phyloP scores from a whole-genome alignment of 2,329 filamentous ascomycete genomes.

The Cercospora zeina region DNA sequence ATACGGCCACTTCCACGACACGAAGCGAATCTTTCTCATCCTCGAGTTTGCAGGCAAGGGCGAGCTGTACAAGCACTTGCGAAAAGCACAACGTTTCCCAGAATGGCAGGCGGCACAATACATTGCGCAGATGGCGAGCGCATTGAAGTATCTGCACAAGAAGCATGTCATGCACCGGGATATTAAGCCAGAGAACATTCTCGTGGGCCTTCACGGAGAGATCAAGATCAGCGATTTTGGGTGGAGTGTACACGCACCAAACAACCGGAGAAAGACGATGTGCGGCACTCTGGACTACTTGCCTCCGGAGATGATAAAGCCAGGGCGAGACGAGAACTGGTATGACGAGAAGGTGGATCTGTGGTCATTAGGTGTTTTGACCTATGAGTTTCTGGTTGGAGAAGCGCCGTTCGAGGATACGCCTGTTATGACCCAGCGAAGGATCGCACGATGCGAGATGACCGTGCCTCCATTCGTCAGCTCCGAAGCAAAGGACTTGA shows the following conservation, averaged over 20 bases:
- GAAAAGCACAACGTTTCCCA: constrained; percentile 74
- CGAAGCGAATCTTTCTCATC: constrained; percentile 82
- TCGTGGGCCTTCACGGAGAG: constrained; percentile 93
- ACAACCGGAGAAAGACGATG: constrained; percentile 89
- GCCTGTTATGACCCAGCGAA: constrained; percentile 86
- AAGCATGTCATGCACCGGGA: constrained; percentile 98
- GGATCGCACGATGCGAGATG: constrained; percentile 89
- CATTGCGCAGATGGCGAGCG: constrained; percentile 86
- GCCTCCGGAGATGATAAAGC: constrained; percentile 94
- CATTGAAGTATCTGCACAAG: constrained; percentile 85
- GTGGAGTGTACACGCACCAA: constrained; percentile 97
- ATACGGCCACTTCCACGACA: constrained; percentile 86
- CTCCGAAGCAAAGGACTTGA: constrained; percentile 84
- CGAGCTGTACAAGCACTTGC: constrained; percentile 83
- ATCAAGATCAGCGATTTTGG: constrained; percentile 99
- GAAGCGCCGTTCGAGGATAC: constrained; percentile 97
- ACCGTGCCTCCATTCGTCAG: constrained; percentile 87
- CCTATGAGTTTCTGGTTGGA: constrained; percentile 93
- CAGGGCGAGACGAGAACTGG: constrained; percentile 74
- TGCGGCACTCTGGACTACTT: constrained; percentile 97
- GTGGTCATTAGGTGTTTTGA: constrained; percentile 92
- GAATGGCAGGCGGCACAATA: constrained; percentile 87
- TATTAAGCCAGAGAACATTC: constrained; percentile 97
- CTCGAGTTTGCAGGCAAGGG: constrained; percentile 83
- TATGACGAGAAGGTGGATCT: constrained; percentile 96